phyloP scores from a whole-genome alignment of 768 basidiomycete genomes.

The Rhodosporidiobolus sp. region DNA sequence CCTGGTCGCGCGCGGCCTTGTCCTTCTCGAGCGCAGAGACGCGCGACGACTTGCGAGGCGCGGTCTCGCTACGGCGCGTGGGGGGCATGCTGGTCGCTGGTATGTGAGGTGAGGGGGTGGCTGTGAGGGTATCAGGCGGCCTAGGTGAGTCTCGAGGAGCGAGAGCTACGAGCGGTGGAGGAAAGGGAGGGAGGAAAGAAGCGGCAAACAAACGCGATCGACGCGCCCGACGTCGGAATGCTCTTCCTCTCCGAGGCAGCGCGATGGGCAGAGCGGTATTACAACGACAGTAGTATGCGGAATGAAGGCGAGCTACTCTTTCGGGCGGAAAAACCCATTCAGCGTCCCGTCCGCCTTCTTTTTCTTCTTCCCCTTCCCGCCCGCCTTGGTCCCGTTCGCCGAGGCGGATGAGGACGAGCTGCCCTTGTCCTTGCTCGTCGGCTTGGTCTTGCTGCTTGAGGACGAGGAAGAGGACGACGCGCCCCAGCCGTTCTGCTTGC shows the following conservation, averaged over 20 bases:
- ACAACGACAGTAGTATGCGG: not conserved
- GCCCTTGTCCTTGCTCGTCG: not conserved
- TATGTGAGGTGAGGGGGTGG: not conserved
- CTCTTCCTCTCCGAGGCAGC: too few relatives aligned
- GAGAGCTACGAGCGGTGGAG: too few relatives aligned
- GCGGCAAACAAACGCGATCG: not conserved
- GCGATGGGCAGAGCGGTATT: not conserved
- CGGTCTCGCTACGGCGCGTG: slow-evolving; percentile 6
- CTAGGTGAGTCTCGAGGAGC: not conserved
- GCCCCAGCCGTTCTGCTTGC: slow-evolving; percentile 2
- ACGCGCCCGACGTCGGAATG: too few relatives aligned
- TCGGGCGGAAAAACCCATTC: not conserved
- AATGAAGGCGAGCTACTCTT: not conserved
- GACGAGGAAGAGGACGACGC: not conserved
- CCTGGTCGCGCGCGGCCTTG: not conserved
- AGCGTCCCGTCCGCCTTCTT: slow-evolving; percentile 1
- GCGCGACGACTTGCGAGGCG: slow-evolving; percentile 14
- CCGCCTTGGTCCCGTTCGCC: too few relatives aligned
- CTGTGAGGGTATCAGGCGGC: not conserved
- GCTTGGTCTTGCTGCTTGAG: not conserved
- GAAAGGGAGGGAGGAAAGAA: not conserved
- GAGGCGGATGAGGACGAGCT: not conserved
- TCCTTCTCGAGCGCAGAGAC: not conserved
- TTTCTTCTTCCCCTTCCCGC: not conserved
- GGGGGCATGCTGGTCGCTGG: slow-evolving; percentile 5